These are phyloP conservation scores for Thyridium curvatum DNA, from an alignment of 2,329 filamentous ascomycete species.

Conservation along the genomic window DNA sequence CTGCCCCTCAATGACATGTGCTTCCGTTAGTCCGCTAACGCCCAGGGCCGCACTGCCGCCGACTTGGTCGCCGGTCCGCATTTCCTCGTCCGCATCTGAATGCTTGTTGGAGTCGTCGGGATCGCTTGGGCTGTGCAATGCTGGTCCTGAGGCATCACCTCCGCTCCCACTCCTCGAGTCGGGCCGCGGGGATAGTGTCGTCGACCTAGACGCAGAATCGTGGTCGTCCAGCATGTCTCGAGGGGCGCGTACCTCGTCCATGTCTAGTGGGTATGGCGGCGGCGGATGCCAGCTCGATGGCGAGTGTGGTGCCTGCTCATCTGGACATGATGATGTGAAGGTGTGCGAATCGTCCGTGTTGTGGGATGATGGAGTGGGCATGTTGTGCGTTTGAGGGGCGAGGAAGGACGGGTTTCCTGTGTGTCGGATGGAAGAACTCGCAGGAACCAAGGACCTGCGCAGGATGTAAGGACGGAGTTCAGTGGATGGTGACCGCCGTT, in stretches of 20 bases:
- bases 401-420: background rate
- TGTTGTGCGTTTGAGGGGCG: constrained; percentile 2
- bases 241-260: too few relatives aligned
- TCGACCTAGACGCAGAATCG: constrained; percentile 26
- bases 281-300: constrained; percentile 15
- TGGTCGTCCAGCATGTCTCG: constrained; percentile 7
- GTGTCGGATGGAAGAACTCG: too few relatives aligned
- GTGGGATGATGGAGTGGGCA: constrained; percentile 15
- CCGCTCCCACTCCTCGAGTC: constrained; percentile 13
- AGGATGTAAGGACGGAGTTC: too few relatives aligned
- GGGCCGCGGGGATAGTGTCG: constrained; percentile 36
- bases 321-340: constrained; percentile 35
- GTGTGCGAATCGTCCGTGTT: constrained; percentile 14
- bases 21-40: background rate
- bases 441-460: too few relatives aligned
- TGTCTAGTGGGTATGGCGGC: constrained; percentile 5
- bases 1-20: constrained; percentile 1
- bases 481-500: too few relatives aligned
- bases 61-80: constrained; percentile 5
- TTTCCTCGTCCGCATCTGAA: constrained; percentile 15
- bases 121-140: background rate
- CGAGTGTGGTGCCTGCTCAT: constrained; percentile 25
- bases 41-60: background rate
- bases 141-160: background rate
- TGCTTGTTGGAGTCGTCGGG: constrained; percentile 18